Percentiles rank a stretch among this genome's conserved stretches.
Evolutionary conservation across 805 yeast genomes (phyloP).

Genomic region (Hanseniaspora singularis): DNA sequence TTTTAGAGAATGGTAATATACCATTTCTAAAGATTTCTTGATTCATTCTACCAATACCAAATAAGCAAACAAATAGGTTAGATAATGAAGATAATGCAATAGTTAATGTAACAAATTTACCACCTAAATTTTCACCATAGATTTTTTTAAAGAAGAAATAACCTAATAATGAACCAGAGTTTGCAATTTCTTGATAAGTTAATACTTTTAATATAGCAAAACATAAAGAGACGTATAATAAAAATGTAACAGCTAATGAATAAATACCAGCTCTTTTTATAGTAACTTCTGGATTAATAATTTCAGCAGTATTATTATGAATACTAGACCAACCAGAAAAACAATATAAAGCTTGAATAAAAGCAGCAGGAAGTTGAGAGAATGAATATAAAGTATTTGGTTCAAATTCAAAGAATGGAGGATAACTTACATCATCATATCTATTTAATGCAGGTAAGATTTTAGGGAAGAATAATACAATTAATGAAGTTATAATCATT

Average conservation of each 20-base stretch:
- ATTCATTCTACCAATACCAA: constrained; percentile 47
- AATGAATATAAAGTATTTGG: constrained; percentile 26
- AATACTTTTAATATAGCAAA: constrained; percentile 45
- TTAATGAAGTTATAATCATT: constrained; percentile 48
- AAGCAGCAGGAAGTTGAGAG: constrained; percentile 42
- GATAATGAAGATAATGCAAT: constrained; percentile 54
- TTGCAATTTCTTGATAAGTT: constrained; percentile 40
- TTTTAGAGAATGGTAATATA: constrained; percentile 40
- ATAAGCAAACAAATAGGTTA: constrained; percentile 49
- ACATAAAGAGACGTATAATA: constrained; percentile 42
- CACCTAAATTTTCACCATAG: constrained; percentile 42
- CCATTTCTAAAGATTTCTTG: constrained; percentile 60
- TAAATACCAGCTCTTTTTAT: constrained; percentile 51
- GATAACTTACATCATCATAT: constrained; percentile 16
- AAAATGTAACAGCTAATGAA: constrained; percentile 36
- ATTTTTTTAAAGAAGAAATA: constrained; percentile 45
- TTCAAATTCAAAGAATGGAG: constrained; percentile 22
- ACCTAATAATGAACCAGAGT: constrained; percentile 49
- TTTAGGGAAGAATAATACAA: constrained; percentile 40
- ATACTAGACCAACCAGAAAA: constrained; percentile 54
- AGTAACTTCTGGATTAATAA: constrained; percentile 46
- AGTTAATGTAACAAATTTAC: constrained; percentile 42
- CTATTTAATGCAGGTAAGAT: constrained; percentile 23
- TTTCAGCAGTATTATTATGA: constrained; percentile 50
- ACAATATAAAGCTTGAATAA: constrained; percentile 47